phyloP scores from a whole-genome alignment of 2,329 filamentous ascomycete species.

The Arthrobotrys sphaeroides region DNA sequence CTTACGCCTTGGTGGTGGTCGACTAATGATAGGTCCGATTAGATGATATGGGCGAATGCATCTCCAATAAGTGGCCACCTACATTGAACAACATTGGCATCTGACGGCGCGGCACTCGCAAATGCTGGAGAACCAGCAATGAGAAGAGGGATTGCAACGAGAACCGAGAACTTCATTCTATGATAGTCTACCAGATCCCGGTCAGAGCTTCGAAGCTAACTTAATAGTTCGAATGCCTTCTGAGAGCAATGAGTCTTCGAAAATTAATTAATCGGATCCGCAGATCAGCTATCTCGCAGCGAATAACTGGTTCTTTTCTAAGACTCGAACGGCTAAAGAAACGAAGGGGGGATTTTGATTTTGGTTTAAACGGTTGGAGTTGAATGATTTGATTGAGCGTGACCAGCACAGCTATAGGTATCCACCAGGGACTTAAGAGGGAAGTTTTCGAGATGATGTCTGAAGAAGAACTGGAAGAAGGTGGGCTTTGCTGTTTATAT shows the following conservation, averaged over 20 bases:
- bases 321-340: too few species aligned
- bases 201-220: neutral
- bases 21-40: neutral
- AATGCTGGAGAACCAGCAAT: neutral
- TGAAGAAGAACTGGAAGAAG: neutral
- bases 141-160: neutral
- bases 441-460: neutral
- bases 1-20: neutral
- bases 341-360: too few species aligned
- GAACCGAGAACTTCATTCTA: neutral
- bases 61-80: too few species aligned
- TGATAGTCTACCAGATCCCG: too few species aligned
- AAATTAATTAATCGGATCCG: too few species aligned
- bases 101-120: neutral
- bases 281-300: too few species aligned
- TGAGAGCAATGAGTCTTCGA: too few species aligned
- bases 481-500: neutral
- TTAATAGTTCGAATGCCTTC: neutral
- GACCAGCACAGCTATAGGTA: slow-evolving; percentile 14
- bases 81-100: neutral
- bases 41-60: neutral
- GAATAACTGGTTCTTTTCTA: too few species aligned
- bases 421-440: slow-evolving; percentile 1
- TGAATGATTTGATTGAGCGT: neutral
- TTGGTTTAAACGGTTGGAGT: too few species aligned